Conservation (phyloP, 768 basidiomycete species). For the Grammothele lineata region DNA sequence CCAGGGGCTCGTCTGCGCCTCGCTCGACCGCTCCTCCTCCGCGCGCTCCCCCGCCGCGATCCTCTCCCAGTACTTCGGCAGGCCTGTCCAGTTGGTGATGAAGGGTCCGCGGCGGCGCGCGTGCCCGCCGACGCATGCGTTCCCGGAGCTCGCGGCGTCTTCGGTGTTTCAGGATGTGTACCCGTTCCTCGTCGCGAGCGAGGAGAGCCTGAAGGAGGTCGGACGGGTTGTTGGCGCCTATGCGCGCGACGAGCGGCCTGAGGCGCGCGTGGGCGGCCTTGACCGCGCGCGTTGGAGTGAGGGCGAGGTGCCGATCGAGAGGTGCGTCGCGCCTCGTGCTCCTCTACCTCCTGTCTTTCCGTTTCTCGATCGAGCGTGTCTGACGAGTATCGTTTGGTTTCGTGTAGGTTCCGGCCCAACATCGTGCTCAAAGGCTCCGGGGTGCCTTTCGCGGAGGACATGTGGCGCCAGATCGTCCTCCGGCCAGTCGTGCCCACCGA, state of each 20-base stretch:
- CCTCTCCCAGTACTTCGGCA: constrained; percentile 59
- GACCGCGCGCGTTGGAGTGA: constrained; percentile 45
- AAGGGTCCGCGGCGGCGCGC: constrained; percentile 58
- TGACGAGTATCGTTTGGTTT: too few relatives aligned
- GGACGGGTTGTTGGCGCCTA: constrained; percentile 46
- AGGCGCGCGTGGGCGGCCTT: constrained; percentile 16
- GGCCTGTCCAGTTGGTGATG: constrained; percentile 56
- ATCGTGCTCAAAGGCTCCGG: constrained; percentile 63
- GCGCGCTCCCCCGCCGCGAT: constrained; percentile 46
- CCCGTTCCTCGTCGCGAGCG: constrained; percentile 62
- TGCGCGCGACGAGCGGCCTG: constrained; percentile 36
- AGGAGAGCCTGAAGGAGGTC: constrained; percentile 57
- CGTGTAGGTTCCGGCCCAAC: constrained; percentile 73
- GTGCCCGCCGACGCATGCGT: constrained; percentile 46
- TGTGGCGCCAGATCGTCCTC: constrained; percentile 58
- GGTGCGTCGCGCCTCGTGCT: constrained; percentile 47
- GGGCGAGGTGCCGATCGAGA: constrained; percentile 50
- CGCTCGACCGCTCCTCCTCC: constrained; percentile 26
- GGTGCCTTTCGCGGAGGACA: constrained; percentile 68
- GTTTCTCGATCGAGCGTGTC: too few relatives aligned
- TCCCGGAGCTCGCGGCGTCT: constrained; percentile 54
- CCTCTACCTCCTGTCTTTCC: too few relatives aligned
- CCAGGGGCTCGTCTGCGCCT: constrained; percentile 58
- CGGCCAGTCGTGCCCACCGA: constrained; percentile 23
- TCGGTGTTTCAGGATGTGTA: constrained; percentile 68